These are phyloP conservation scores for Candida sp. DNA, from an alignment of 1,139 yeast species.

Conservation along the genomic window DNA sequence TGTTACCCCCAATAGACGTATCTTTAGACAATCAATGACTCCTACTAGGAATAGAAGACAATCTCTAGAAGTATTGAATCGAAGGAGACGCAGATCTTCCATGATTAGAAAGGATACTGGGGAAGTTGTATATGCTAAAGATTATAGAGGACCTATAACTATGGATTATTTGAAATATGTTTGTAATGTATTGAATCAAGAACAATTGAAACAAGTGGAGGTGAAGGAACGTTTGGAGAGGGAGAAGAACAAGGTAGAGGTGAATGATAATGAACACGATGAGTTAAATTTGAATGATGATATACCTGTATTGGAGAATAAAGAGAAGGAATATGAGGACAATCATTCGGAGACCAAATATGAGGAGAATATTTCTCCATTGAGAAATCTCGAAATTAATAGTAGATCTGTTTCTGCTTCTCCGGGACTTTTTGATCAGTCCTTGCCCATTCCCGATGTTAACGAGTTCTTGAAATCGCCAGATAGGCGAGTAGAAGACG, in stretches of 20 bases:
- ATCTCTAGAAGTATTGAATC: slow-evolving; percentile 10
- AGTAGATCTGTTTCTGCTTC: neutral
- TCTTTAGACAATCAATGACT: slow-evolving; percentile 5
- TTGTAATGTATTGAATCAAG: slow-evolving; percentile 24
- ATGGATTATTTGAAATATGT: slow-evolving; percentile 34
- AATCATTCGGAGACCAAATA: too few species aligned
- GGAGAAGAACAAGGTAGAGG: too few species aligned
- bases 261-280: neutral
- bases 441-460: slow-evolving; percentile 21
- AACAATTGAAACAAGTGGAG: neutral
- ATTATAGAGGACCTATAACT: slow-evolving; percentile 38
- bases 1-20: slow-evolving; percentile 7
- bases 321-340: neutral
- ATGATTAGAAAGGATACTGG: slow-evolving; percentile 22
- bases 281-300: neutral
- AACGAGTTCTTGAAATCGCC: slow-evolving; percentile 10
- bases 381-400: neutral
- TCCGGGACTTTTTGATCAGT: slow-evolving; percentile 17
- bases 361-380: neutral
- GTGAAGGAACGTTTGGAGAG: too few species aligned
- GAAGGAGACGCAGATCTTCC: slow-evolving; percentile 29
- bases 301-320: neutral
- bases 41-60: slow-evolving; percentile 10
- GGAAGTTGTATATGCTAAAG: slow-evolving; percentile 21
- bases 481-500: neutral